These are phyloP conservation scores for Naumovozyma baii DNA, from an alignment of 805 yeast genomes.

Conservation along the genomic window DNA sequence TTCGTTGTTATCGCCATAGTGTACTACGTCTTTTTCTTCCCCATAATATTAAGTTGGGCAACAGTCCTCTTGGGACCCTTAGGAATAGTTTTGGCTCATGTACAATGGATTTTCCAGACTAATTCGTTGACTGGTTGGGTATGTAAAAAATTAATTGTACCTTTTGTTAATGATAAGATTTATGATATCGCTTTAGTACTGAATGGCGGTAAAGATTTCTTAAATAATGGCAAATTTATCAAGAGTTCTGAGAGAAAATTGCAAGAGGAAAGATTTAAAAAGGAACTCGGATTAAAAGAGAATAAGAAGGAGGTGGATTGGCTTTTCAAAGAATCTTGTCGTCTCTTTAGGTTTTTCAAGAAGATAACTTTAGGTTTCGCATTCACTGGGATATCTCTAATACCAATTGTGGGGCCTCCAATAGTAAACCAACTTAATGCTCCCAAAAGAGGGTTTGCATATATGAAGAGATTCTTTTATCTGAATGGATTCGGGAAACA, in stretches of 20 bases:
- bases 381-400: constrained; percentile 16
- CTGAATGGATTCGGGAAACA: constrained; percentile 13
- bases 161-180: constrained; percentile 16
- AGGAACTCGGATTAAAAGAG: not conserved
- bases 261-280: not conserved
- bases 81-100: constrained; percentile 23
- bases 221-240: constrained; percentile 10
- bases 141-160: constrained; percentile 17
- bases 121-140: constrained; percentile 20
- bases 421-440: constrained; percentile 20
- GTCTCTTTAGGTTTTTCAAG: constrained; percentile 4
- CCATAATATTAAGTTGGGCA: constrained; percentile 19
- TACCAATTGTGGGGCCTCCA: constrained; percentile 31
- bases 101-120: constrained; percentile 26
- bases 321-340: constrained; percentile 15
- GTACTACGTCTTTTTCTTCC: constrained; percentile 21
- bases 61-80: constrained; percentile 25
- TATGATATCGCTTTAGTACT: constrained; percentile 16
- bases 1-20: constrained; percentile 16
- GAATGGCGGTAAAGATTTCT: constrained; percentile 12
- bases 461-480: constrained; percentile 17
- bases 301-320: constrained; percentile 6
- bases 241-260: not conserved
- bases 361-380: constrained; percentile 6
- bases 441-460: constrained; percentile 21